Base-by-base conservation (phyloP, 805 yeast species). In the Ogataea kodamae region DNA sequence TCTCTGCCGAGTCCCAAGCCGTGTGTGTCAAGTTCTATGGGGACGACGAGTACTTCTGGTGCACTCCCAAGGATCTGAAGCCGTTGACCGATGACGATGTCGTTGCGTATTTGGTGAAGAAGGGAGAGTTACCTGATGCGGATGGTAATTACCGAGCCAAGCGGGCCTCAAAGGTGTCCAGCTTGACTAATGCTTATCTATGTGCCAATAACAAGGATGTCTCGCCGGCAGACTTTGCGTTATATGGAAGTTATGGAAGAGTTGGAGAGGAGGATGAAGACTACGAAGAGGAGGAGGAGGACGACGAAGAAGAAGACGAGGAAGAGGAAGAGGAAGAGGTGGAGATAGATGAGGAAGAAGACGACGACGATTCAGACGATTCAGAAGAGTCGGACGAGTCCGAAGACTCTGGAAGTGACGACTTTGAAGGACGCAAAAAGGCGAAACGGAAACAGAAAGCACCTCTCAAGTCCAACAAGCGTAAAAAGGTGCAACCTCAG, bases 11-110 rank as follows among this genome's bases (percentile, higher is more conserved):
- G 37, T 52, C 43, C 8, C 46, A 43, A 12, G 23, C 36, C 11
- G 26, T 54, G 3, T 83, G 59, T 46, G 87, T 82, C 10, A 67
- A 83, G 38, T 81, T 82, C 54, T 76, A 81, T 53, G 74, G 74
- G 48, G 90, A 82, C 53, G 83, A 78, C 50, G 78, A 81, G 10
- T 81, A 77, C 49, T 75, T 76, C 47, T 81, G 89, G 89, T 75
- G 76, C 23, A 62, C 69, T 17, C 48, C 56, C 4, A 52, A 60
- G 19, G 88, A 81, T 41, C 49, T 82, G 22, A 68, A 72, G 42
- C 48, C 56, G 2, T 61, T 82, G 33, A 44, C 62, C 2, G 43
- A 41, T 2, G 73, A 65, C 3, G 61, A 53, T 5, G 76, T 79
- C 28, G 57, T 62, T 12, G 45, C 37, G 11, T 54, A 41, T 30